These are phyloP conservation scores for Fusarium goolgardi DNA, from an alignment of 2,329 filamentous ascomycete species.

Conservation along the genomic window DNA sequence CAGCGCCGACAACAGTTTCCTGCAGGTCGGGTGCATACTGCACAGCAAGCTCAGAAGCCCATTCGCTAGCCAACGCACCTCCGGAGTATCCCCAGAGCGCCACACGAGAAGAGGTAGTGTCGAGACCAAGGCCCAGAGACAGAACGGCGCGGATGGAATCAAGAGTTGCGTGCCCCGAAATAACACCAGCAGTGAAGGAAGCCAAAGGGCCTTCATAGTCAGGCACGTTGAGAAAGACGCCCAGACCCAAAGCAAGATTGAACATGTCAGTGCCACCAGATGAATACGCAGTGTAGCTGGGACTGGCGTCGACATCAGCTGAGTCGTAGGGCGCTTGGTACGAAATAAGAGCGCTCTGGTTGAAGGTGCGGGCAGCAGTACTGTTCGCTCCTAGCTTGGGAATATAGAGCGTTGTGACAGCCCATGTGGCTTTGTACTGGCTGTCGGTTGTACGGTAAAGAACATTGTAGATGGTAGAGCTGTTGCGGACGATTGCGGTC, in stretches of 20 bases:
- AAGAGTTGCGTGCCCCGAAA: conserved; percentile 58
- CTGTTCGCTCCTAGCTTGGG: conserved; percentile 36
- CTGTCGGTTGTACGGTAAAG: conserved; percentile 45
- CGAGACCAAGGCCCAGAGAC: conserved; percentile 50
- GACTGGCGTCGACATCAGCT: conserved; percentile 39
- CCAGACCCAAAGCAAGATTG: conserved; percentile 28
- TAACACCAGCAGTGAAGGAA: conserved; percentile 57
- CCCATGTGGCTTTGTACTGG: conserved; percentile 41
- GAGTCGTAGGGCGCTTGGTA: conserved; percentile 44
- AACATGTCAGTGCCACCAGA: background rate
- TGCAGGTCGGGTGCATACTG: conserved; percentile 64
- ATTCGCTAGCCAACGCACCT: conserved; percentile 63
- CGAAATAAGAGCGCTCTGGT: conserved; percentile 37
- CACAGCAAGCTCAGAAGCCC: conserved; percentile 63
- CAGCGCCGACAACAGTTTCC: conserved; percentile 57
- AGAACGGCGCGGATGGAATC: conserved; percentile 59
- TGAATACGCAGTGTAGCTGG: conserved; percentile 35
- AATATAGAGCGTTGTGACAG: conserved; percentile 41
- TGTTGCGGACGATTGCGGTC: conserved; percentile 35
- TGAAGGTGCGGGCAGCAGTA: conserved; percentile 17
- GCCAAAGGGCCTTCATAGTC: conserved; percentile 60
- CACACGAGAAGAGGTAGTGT: conserved; percentile 42
- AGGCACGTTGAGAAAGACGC: conserved; percentile 54
- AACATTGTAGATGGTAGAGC: conserved; percentile 40
- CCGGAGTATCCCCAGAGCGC: conserved; percentile 69